Base-by-base conservation (phyloP, 768 basidiomycete species). In the Leccinum olivaceopallidum region DNA sequence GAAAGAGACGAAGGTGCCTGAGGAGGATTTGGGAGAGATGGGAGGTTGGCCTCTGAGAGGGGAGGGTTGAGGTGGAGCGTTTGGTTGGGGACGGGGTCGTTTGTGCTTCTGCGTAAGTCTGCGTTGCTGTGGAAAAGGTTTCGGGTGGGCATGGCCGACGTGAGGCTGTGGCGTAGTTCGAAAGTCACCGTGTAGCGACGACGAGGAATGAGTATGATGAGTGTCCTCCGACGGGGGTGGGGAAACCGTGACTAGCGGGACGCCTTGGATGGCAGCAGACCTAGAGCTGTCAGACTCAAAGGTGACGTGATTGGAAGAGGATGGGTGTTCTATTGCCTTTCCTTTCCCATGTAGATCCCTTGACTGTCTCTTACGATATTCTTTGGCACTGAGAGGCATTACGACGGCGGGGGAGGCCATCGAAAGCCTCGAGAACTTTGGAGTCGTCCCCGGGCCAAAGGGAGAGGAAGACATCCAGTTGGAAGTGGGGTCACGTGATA, bases 361-460 rank as follows among this genome's bases (percentile, higher is more conserved):
- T 13, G 65, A 42, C 6, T 66, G 72, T 57, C 51, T 64, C 24
- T 66, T 73, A 39, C 65, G 66, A 34, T 66, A 73, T n/a, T 73
- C 68, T 13, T 39, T 68, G 0, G 68, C 73, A 6, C 67, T 75
- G 47, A 73, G 63, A 0, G 72, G 72, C 72, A 73, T 73, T 37
- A 73, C 68, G 30, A 73, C 67, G 2, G 65, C 57, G 7, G 74
- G 63, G 4, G 66, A 67, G 14, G 71, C 68, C 60, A 75, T 64
- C 28, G 72, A 34, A 18, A 71, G 68, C 49, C 73, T 66, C 1
- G 72, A 73, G 53, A 73, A 75, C 53, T 63, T 75, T 13, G 72
- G 72, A 1, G 65, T 69, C 48, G 16, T 5, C 4, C 66, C 68
- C 2, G 72, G 73, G 9, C 72, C 73, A 65, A 73, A 73, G 48